A percentile compares a stretch with the other conserved stretches of the same genome.
Conservation (phyloP, 2,329 filamentous ascomycete species). For the Clonostachys rosea region DNA sequence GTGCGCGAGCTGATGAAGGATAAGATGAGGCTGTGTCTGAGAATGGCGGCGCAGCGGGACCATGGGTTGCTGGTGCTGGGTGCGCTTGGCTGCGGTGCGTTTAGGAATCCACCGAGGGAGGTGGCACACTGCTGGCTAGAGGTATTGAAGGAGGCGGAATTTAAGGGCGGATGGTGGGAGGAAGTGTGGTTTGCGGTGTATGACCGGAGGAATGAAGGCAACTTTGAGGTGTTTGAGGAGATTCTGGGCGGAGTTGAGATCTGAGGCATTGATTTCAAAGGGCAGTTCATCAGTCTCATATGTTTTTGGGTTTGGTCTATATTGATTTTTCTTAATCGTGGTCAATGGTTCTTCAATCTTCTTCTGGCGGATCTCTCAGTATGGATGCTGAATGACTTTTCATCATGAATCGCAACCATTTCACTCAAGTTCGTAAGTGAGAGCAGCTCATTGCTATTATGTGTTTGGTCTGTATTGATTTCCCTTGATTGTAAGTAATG, state of each 20-base stretch:
- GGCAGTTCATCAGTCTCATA: no score
- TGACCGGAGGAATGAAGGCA: conserved; percentile 36
- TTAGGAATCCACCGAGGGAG: conserved; percentile 55
- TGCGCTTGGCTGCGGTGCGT: conserved; percentile 65
- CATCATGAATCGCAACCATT: no score
- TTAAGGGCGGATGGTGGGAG: conserved; percentile 58
- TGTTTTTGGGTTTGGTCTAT: no score
- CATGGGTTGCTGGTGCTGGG: conserved; percentile 61
- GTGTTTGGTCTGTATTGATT: no score
- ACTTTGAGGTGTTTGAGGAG: conserved; percentile 43
- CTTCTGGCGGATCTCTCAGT: no score
- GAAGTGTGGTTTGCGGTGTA: conserved; percentile 61
- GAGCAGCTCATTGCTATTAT: no score
- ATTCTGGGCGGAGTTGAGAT: conserved; percentile 15
- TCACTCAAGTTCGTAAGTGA: no score
- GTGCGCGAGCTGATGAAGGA: conserved; percentile 52
- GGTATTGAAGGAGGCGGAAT: conserved; percentile 57
- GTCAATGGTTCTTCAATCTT: no score
- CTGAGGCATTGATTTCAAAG: background rate
- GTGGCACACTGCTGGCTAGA: conserved; percentile 60
- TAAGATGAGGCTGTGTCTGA: conserved; percentile 58
- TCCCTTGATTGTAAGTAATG: no score
- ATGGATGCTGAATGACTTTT: no score
- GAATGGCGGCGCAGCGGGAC: conserved; percentile 51
- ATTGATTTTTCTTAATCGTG: no score